A percentile compares a stretch with the other conserved stretches of the same genome.
These are phyloP conservation scores for Lotmaria passim DNA, from an alignment of 208 protist species.

Conservation along the genomic window DNA sequence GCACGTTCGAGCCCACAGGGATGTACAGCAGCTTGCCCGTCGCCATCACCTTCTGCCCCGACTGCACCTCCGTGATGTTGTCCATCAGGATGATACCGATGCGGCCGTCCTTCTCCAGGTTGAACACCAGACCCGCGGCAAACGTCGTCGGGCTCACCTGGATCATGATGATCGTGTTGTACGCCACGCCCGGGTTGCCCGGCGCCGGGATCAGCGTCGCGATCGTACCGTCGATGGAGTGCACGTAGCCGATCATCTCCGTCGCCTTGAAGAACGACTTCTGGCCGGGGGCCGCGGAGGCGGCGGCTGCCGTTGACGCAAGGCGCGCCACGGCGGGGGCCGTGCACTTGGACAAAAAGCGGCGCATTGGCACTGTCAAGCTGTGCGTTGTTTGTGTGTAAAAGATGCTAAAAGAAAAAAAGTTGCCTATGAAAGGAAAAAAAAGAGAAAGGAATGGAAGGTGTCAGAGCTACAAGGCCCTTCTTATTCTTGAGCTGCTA, in stretches of 20 bases:
- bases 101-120: slow-evolving; percentile 86
- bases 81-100: slow-evolving; percentile 90
- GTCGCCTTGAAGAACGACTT: slow-evolving; percentile 87
- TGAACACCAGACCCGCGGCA: slow-evolving; percentile 81
- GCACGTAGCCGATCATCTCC: slow-evolving; percentile 87
- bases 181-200: slow-evolving; percentile 76
- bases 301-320: slow-evolving; percentile 40
- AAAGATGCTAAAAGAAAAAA: not conserved
- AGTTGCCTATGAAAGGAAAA: not conserved
- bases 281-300: slow-evolving; percentile 48
- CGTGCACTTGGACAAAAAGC: slow-evolving; percentile 56
- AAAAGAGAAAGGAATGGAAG: not conserved
- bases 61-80: slow-evolving; percentile 87
- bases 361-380: slow-evolving; percentile 42
- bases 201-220: slow-evolving; percentile 82
- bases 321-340: slow-evolving; percentile 46
- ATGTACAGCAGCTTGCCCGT: slow-evolving; percentile 87
- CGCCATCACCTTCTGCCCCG: slow-evolving; percentile 88
- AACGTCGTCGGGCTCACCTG: slow-evolving; percentile 82
- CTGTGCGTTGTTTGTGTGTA: not conserved
- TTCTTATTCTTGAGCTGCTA: too few species aligned
- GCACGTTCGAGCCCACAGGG: slow-evolving; percentile 77
- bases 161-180: slow-evolving; percentile 90
- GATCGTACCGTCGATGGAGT: slow-evolving; percentile 90
- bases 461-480: too few species aligned